Conservation (phyloP, 192 early-diverging fungal genomes). For the Backusella psychrophila region DNA sequence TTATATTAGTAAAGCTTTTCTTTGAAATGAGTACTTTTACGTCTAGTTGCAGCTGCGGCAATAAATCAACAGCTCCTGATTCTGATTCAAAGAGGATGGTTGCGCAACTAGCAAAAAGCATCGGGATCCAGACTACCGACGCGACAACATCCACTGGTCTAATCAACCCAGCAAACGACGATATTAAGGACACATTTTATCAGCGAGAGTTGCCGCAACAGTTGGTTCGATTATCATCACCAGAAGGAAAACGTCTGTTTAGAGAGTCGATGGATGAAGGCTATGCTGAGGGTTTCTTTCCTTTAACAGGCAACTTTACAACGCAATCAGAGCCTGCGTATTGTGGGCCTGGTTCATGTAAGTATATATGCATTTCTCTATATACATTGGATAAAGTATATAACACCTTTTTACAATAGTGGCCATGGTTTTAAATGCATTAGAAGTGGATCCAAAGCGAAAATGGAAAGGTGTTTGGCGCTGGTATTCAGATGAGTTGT, state of each 20-base stretch:
- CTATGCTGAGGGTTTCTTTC: constrained; percentile 84
- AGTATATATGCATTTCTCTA: neutral
- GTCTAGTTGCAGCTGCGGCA: neutral
- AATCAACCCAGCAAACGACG: neutral
- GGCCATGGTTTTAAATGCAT: constrained; percentile 92
- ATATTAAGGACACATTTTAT: constrained; percentile 30
- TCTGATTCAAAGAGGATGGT: neutral
- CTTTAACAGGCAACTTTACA: constrained; percentile 89
- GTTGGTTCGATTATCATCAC: constrained; percentile 76
- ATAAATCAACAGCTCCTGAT: neutral
- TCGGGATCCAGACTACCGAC: neutral
- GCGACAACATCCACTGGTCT: neutral
- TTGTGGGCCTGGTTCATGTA: constrained; percentile 82
- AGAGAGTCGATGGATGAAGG: constrained; percentile 73
- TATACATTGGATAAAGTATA: no score
- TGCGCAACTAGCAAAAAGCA: neutral
- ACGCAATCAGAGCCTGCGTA: constrained; percentile 87
- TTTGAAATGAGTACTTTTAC: neutral
- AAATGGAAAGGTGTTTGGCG: constrained; percentile 95
- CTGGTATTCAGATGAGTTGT: constrained; percentile 76
- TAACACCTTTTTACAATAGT: constrained; percentile 27
- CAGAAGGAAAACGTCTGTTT: constrained; percentile 75
- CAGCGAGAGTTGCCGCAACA: constrained; percentile 59
- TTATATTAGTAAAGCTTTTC: no score
- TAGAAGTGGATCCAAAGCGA: constrained; percentile 84